phyloP scores from a whole-genome alignment of 768 basidiomycete genomes.

The Cyclocybe aegerita region DNA sequence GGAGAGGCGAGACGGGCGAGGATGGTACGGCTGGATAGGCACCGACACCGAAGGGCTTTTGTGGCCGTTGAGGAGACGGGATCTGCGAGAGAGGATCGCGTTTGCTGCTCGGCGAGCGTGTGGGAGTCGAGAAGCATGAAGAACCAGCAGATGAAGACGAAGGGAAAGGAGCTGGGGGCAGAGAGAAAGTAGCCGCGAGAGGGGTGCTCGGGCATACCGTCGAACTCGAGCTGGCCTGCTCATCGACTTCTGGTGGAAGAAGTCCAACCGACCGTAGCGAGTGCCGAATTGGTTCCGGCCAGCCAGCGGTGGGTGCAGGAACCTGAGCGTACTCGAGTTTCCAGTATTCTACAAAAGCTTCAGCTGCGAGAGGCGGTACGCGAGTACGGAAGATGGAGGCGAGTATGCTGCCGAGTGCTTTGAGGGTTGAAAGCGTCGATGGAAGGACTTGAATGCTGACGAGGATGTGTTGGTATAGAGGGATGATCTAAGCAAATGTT shows the following conservation, averaged over 20 bases:
- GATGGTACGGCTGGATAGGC: conserved; percentile 20
- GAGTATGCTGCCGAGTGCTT: conserved; percentile 48
- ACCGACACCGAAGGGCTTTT: conserved; percentile 20
- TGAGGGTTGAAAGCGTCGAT: conserved; percentile 36
- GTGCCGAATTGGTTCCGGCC: conserved; percentile 42
- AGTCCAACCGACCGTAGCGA: conserved; percentile 20
- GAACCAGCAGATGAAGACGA: conserved; percentile 21
- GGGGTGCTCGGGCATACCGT: neutral
- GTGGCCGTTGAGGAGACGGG: conserved; percentile 26
- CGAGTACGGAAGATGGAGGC: conserved; percentile 59
- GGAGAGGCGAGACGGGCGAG: conserved; percentile 25
- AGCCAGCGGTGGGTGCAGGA: conserved; percentile 45
- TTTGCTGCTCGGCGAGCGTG: conserved; percentile 15
- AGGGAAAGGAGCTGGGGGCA: conserved; percentile 11
- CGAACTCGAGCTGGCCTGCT: neutral
- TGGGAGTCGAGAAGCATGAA: conserved; percentile 21
- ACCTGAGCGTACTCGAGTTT: conserved; percentile 39
- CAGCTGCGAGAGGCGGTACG: conserved; percentile 43
- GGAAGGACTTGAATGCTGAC: conserved; percentile 51
- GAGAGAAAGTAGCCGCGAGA: conserved; percentile 14
- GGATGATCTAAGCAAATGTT: conserved; percentile 46
- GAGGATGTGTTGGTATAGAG: conserved; percentile 62
- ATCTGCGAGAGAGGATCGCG: conserved; percentile 13
- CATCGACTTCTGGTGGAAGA: neutral
- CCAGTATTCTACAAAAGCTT: conserved; percentile 69